Base-by-base conservation (phyloP, 2,329 filamentous ascomycete genomes). In the Exophiala xenobiotica region DNA sequence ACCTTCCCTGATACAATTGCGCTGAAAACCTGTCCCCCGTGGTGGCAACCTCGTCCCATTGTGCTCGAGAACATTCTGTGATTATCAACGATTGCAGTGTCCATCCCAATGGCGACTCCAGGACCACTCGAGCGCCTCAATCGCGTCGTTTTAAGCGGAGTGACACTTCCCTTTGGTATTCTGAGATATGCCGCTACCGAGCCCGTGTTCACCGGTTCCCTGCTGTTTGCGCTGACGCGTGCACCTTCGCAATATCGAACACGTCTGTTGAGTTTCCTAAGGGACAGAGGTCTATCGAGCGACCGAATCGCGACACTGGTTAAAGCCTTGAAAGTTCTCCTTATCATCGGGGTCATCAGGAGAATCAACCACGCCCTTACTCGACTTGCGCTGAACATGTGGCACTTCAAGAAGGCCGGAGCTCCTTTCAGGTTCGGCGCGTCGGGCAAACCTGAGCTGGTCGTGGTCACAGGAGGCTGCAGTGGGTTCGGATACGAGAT, bases 401-500 rank as follows among this genome's bases (percentile, higher is more conserved):
- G 58, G 79, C 63, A 78, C 75, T 46, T 66, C 57, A 42, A 47
- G 58, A 39, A 60, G 58, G 16, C 68, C 68, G 56, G 56, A 18
- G 42, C 49, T 12, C 46, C 53, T 7, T 62, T 55, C 50, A n/a
- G 45, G 12, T 62, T 56, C 54, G 61, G 60, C 26, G 71, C 68
- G 4, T 19, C 38, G 4, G 23, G 49, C 37, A 61, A 69, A 60
- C 78, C 76, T 6, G 61, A 63, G 24, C 39, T 61, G 14, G 53
- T 63, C 23, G 46, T 63, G 23, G 52, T 61, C 48, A 56, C 88
- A 0, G 87, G 88, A 6, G 88, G 88, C 8, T 82, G 84, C 33
- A 81, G 81, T 51, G 88, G 88, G 0, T 90, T 92, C 62, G 88
- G 88, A 11, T 81, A 79, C 18, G 71, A 78, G 33, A 76, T 89